These are phyloP conservation scores for Solanum chiquidenum DNA, from an alignment of 257 asterid species.

Conservation along the genomic window DNA sequence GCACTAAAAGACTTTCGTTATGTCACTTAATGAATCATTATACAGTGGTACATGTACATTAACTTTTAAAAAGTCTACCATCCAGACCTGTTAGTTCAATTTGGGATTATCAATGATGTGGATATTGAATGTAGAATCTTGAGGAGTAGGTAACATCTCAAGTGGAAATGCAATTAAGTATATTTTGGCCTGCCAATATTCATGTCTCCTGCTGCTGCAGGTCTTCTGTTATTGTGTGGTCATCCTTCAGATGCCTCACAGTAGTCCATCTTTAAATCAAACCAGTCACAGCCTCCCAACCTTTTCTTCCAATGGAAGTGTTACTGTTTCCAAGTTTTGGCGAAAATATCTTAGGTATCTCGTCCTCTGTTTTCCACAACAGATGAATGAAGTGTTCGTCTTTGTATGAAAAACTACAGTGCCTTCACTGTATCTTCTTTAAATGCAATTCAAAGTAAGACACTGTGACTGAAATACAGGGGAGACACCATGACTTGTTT, in stretches of 20 bases:
- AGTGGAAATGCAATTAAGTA: not conserved
- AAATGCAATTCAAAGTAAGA: not conserved
- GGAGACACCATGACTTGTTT: not conserved
- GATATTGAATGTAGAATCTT: not conserved
- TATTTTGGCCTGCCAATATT: not conserved
- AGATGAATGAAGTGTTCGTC: not conserved
- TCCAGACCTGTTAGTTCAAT: too few relatives aligned
- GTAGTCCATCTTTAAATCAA: not conserved
- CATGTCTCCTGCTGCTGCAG: not conserved
- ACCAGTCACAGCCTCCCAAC: not conserved
- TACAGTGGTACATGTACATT: not conserved
- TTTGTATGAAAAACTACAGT: not conserved
- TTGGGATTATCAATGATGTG: too few relatives aligned
- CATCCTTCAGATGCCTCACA: not conserved
- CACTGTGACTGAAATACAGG: not conserved
- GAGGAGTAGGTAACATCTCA: not conserved
- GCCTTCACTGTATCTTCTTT: not conserved
- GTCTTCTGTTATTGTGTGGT: not conserved
- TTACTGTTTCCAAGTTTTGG: not conserved
- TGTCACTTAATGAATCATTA: not conserved
- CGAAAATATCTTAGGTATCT: not conserved
- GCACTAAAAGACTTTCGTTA: not conserved
- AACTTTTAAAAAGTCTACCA: not conserved
- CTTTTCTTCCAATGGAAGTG: not conserved
- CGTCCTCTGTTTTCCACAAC: not conserved